Conservation (phyloP, 2,329 filamentous ascomycete genomes). For the Exutisphaerella laricina region DNA sequence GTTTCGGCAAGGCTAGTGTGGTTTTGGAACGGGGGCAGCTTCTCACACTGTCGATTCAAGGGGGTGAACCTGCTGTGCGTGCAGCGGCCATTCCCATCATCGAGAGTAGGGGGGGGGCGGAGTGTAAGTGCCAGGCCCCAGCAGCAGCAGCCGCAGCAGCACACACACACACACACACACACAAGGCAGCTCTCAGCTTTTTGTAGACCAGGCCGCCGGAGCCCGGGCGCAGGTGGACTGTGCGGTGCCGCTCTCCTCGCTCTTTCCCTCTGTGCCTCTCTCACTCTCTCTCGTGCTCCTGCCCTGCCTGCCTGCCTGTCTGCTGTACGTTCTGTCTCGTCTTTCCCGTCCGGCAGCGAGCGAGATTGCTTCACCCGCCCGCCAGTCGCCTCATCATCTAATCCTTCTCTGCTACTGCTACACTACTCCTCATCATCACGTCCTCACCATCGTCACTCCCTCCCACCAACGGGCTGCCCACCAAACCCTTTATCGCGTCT, state of each 20-base stretch:
- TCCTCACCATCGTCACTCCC: background rate
- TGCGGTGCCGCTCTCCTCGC: background rate
- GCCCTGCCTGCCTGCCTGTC: background rate
- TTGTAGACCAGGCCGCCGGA: no score
- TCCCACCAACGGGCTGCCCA: no score
- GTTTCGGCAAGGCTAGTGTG: background rate
- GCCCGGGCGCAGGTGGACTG: background rate
- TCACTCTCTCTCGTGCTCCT: background rate
- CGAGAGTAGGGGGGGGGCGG: no score
- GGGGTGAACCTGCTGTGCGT: background rate
- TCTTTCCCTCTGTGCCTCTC: background rate
- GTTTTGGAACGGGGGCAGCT: constrained; percentile 1
- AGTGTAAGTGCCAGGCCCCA: no score
- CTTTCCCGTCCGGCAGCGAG: background rate
- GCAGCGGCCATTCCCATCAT: no score
- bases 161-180: no score
- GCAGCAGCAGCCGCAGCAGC: no score
- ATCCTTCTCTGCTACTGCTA: background rate
- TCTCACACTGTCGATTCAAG: background rate
- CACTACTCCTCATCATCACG: background rate
- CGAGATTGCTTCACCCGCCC: constrained; percentile 4
- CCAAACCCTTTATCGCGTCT: constrained; percentile 9
- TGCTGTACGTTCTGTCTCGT: background rate
- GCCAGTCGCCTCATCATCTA: constrained; percentile 2
- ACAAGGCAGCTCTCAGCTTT: no score